Evolutionary conservation across 345 rosid genomes (phyloP).

Genomic region (Syzygium aqueum): DNA sequence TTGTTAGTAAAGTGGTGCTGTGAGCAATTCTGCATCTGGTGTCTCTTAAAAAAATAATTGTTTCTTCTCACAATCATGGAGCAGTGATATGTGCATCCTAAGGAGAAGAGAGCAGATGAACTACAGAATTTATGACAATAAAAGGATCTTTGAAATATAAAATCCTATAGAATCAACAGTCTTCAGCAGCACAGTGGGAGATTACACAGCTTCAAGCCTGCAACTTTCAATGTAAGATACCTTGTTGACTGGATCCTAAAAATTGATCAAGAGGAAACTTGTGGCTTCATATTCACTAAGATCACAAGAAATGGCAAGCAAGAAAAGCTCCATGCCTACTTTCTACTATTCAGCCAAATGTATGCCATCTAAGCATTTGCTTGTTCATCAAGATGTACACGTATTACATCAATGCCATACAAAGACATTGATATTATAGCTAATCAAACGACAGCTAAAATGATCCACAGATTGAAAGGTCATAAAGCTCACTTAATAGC

Average conservation of each 20-base stretch:
- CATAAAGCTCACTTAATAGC: constrained; percentile 64
- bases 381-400: not conserved
- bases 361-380: not conserved
- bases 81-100: not conserved
- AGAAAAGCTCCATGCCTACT: not conserved
- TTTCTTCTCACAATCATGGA: not conserved
- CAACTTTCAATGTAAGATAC: not conserved
- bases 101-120: not conserved
- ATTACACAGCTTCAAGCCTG: not conserved
- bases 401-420: not conserved
- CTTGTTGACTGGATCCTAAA: not conserved
- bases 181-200: not conserved
- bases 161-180: not conserved
- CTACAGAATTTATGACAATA: not conserved
- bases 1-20: not conserved
- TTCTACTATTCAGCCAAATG: not conserved
- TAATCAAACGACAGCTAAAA: not conserved
- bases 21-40: not conserved
- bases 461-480: not conserved
- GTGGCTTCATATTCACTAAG: not conserved
- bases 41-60: not conserved
- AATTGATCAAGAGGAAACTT: not conserved
- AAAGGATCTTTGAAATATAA: not conserved
- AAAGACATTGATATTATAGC: not conserved
- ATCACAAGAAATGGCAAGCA: not conserved